Conservation (phyloP, 106 monocot species). For the Dendrobium catenatum region DNA sequence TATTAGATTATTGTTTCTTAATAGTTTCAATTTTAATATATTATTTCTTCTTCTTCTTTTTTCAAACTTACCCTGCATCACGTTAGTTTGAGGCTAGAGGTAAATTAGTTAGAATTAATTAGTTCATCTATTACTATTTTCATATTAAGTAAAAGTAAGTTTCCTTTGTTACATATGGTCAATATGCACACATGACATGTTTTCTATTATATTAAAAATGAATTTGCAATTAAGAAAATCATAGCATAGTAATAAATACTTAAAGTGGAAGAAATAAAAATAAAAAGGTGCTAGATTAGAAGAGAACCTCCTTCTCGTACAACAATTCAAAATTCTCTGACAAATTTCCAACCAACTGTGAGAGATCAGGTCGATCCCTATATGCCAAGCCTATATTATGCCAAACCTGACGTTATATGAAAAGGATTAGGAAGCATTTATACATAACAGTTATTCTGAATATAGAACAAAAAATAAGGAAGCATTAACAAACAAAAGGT, state of each 20-base stretch:
- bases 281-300: neutral
- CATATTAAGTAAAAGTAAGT: neutral
- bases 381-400: conserved; percentile 52
- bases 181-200: neutral
- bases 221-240: neutral
- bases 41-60: too few relatives aligned
- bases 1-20: too few relatives aligned
- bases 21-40: too few relatives aligned
- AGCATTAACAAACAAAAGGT: neutral
- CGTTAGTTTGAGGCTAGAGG: neutral
- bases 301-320: conserved; percentile 71
- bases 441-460: neutral
- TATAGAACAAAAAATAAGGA: neutral
- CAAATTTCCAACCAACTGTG: conserved; percentile 55
- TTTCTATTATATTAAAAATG: neutral
- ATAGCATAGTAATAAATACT: neutral
- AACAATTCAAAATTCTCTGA: conserved; percentile 70
- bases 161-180: neutral
- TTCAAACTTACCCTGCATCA: too few relatives aligned
- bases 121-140: neutral
- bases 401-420: conserved; percentile 50
- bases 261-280: neutral
- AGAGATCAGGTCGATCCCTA: conserved; percentile 60
- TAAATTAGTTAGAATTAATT: neutral
- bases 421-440: neutral